These are phyloP conservation scores for Pseudogymnoascus verrucosus DNA, from an alignment of 2,329 filamentous ascomycete genomes.

Conservation along the genomic window DNA sequence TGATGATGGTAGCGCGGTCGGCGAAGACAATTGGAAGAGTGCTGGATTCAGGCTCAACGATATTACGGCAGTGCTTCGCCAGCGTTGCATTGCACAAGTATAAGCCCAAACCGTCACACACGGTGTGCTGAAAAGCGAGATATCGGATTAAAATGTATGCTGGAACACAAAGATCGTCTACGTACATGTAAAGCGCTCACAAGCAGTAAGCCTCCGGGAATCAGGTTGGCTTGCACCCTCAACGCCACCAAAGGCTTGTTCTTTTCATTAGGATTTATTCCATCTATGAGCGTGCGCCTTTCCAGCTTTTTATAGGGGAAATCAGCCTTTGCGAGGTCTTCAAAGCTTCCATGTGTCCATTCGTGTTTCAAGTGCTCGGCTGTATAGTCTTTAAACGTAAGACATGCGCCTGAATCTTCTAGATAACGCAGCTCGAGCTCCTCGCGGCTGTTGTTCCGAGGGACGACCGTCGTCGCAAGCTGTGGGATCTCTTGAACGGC, in stretches of 20 bases:
- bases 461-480: background rate
- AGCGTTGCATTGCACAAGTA: background rate
- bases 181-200: slow-evolving; percentile 7
- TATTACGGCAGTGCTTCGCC: background rate
- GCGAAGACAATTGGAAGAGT: background rate
- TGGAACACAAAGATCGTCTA: background rate
- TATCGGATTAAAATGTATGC: background rate
- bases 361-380: background rate
- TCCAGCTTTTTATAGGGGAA: background rate
- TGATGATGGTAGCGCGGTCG: background rate
- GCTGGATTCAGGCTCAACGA: background rate
- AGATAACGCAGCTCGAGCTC: background rate
- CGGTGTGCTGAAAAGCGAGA: background rate
- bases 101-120: background rate
- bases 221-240: slow-evolving; percentile 5
- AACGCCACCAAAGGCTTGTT: background rate
- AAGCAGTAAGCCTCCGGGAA: background rate
- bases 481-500: slow-evolving; percentile 3
- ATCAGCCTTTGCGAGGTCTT: background rate
- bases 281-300: background rate
- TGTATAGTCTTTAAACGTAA: slow-evolving; percentile 4
- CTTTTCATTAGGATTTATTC: background rate
- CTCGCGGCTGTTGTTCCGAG: slow-evolving; percentile 3
- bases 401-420: background rate
- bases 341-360: slow-evolving; percentile 8